A percentile compares a stretch with the other conserved stretches of the same genome.
Conservation (phyloP, 2,329 filamentous ascomycete genomes). For the Hypocreales sp. region DNA sequence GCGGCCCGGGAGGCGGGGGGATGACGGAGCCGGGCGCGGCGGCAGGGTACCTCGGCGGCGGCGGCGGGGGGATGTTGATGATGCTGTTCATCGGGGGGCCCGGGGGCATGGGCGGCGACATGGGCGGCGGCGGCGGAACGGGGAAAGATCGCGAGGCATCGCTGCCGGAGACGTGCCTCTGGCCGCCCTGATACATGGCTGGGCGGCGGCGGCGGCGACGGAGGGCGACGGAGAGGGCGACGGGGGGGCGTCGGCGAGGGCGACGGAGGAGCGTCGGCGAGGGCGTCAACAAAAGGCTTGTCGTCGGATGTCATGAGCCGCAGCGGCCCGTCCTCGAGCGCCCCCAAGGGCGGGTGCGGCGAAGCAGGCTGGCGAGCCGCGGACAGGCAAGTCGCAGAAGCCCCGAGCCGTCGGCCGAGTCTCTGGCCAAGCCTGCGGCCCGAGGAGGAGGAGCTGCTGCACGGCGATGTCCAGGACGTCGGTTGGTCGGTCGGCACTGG, state of each 20-base stretch:
- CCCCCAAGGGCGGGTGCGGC: too few species aligned
- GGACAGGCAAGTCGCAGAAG: too few species aligned
- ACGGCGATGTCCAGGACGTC: too few species aligned
- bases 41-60: conserved; percentile 36
- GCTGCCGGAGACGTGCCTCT: conserved; percentile 29
- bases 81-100: conserved; percentile 28
- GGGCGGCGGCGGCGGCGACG: neutral
- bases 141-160: conserved; percentile 37
- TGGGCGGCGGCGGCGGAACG: conserved; percentile 40
- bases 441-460: too few species aligned
- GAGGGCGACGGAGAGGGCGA: neutral
- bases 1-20: conserved; percentile 40
- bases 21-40: conserved; percentile 27
- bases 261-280: too few species aligned
- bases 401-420: too few species aligned
- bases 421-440: too few species aligned
- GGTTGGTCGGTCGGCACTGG: too few species aligned
- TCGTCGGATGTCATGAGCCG: too few species aligned
- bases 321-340: too few species aligned
- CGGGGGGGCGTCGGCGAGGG: neutral
- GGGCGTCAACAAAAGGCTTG: too few species aligned
- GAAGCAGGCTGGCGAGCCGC: too few species aligned
- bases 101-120: conserved; percentile 28
- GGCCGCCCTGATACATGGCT: conserved; percentile 39
- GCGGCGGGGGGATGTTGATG: conserved; percentile 38